Evolutionary conservation across 495 filamentous ascomycete species (phyloP).

Genomic region (Acidiella bohemica): DNA sequence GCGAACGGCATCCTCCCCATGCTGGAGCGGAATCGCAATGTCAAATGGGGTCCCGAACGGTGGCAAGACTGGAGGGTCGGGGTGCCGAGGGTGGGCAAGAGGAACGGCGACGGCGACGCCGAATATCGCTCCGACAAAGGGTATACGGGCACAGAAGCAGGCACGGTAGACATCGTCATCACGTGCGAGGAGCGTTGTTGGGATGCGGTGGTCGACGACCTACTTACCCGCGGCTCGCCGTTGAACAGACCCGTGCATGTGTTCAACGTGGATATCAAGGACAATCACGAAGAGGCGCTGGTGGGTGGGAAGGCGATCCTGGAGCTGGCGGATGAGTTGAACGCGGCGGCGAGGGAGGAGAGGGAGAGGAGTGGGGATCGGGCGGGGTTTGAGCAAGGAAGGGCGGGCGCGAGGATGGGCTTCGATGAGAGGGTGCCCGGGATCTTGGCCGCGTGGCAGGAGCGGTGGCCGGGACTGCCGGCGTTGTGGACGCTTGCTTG

Average conservation of each 20-base stretch:
- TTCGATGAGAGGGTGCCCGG: constrained; percentile 94
- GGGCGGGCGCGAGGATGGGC: constrained; percentile 49
- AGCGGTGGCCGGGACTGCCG: constrained; percentile 79
- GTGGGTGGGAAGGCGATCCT: constrained; percentile 85
- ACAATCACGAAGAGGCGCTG: constrained; percentile 93
- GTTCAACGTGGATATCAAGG: constrained; percentile 95
- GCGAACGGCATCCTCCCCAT: constrained; percentile 90
- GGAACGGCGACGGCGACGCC: constrained; percentile 20
- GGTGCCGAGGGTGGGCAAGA: constrained; percentile 54
- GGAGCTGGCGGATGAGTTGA: constrained; percentile 76
- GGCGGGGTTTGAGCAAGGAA: constrained; percentile 54
- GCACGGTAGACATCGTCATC: constrained; percentile 86
- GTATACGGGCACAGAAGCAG: constrained; percentile 67
- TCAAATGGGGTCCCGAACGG: constrained; percentile 91
- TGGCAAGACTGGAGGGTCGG: constrained; percentile 98
- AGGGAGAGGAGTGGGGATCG: constrained; percentile 33
- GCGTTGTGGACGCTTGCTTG: constrained; percentile 90
- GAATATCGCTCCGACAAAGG: constrained; percentile 43
- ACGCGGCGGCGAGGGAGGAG: constrained; percentile 68
- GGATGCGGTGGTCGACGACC: constrained; percentile 94
- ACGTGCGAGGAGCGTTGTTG: constrained; percentile 98
- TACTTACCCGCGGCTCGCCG: constrained; percentile 66
- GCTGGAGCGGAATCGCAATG: constrained; percentile 77
- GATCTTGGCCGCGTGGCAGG: constrained; percentile 90
- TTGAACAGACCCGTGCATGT: constrained; percentile 90